These are phyloP conservation scores for Cantharellus anzutake DNA, from an alignment of 768 basidiomycete species.

Conservation along the genomic window DNA sequence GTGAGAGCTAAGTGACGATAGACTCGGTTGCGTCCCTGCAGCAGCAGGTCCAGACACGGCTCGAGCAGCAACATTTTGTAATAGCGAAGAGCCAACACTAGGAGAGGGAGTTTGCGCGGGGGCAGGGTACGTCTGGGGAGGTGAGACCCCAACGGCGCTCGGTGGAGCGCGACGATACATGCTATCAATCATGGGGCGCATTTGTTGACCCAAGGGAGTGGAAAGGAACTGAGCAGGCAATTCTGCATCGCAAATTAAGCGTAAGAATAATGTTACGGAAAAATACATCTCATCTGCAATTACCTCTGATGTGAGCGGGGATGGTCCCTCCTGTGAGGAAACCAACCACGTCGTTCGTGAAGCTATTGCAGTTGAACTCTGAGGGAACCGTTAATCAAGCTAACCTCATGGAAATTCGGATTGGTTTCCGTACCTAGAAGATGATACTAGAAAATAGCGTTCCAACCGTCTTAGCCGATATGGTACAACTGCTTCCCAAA, in stretches of 20 bases:
- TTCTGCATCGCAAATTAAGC: constrained; percentile 22
- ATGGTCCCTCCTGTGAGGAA: constrained; percentile 74
- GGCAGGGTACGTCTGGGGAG: constrained; percentile 15
- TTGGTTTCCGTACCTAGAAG: constrained; percentile 27
- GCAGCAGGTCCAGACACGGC: constrained; percentile 6
- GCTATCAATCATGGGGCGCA: constrained; percentile 78
- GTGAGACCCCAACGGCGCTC: constrained; percentile 8
- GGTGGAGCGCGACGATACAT: constrained; percentile 56
- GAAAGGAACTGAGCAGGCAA: constrained; percentile 71
- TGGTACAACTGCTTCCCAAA: constrained; percentile 1
- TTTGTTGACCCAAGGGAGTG: constrained; percentile 68
- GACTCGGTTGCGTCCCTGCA: not conserved
- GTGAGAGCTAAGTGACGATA: constrained; percentile 33
- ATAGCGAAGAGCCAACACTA: not conserved
- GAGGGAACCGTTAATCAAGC: constrained; percentile 13
- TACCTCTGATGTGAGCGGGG: constrained; percentile 67
- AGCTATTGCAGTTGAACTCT: constrained; percentile 87
- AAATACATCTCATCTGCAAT: not conserved
- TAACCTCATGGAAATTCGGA: not conserved
- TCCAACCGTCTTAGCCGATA: no score
- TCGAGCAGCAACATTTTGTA: constrained; percentile 6
- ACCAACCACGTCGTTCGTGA: constrained; percentile 73
- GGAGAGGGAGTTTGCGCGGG: constrained; percentile 14
- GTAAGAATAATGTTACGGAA: not conserved
- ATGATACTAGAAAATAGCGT: constrained; percentile 41